These are phyloP conservation scores for Acacia confusa DNA, from an alignment of 306 rosid species.

Conservation along the genomic window DNA sequence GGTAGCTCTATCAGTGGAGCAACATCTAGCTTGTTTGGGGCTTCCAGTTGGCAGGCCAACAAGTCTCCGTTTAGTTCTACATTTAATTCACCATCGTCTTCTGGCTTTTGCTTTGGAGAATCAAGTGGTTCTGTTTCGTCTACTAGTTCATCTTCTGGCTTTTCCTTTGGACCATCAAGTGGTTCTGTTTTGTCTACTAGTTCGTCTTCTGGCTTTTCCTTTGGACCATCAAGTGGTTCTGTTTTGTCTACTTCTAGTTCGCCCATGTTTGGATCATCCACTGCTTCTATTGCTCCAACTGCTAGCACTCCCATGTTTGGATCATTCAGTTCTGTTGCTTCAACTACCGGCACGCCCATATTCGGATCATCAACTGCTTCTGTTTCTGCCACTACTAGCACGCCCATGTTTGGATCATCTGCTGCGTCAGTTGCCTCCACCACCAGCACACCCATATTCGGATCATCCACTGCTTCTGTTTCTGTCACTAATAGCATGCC, in stretches of 20 bases:
- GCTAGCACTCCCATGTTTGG: background rate
- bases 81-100: slow-evolving; percentile 27
- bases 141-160: background rate
- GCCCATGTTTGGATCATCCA: slow-evolving; percentile 45
- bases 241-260: slow-evolving; percentile 40
- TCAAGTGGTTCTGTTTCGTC: slow-evolving; percentile 48
- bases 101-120: slow-evolving; percentile 39
- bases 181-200: slow-evolving; percentile 40
- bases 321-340: background rate
- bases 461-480: slow-evolving; percentile 38
- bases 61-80: slow-evolving; percentile 55
- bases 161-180: background rate
- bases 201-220: background rate
- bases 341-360: slow-evolving; percentile 33
- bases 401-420: background rate
- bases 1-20: slow-evolving; percentile 49
- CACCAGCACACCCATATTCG: slow-evolving; percentile 46
- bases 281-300: no score
- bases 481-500: background rate
- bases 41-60: slow-evolving; percentile 56
- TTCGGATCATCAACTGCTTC: slow-evolving; percentile 38
- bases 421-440: background rate
- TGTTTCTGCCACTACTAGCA: background rate
- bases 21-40: slow-evolving; percentile 46
- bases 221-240: slow-evolving; percentile 24